A percentile compares a stretch with the other conserved stretches of the same genome.
Conservation (phyloP, 768 basidiomycete species). For the Imleria badia region DNA sequence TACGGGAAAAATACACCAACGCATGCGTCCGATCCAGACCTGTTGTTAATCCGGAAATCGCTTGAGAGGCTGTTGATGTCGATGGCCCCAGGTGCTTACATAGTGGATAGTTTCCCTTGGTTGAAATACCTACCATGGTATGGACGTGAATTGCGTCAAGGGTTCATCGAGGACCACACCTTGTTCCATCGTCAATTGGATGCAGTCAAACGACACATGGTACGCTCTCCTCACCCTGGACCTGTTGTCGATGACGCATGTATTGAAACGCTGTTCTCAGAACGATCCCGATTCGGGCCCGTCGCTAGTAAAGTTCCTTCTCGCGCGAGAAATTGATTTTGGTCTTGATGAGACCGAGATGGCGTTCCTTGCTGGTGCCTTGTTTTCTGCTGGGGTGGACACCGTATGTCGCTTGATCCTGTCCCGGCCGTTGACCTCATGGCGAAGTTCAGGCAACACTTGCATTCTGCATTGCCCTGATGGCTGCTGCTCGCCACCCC, state of each 20-base stretch:
- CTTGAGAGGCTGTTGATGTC: constrained; percentile 19
- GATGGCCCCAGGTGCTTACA: constrained; percentile 31
- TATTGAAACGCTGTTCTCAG: background rate
- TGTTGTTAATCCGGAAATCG: constrained; percentile 19
- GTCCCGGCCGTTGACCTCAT: background rate
- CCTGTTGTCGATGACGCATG: background rate
- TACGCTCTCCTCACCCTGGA: constrained; percentile 11
- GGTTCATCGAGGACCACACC: constrained; percentile 47
- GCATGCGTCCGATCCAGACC: constrained; percentile 15
- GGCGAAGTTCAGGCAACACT: constrained; percentile 39
- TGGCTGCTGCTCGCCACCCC: constrained; percentile 51
- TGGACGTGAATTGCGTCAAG: constrained; percentile 49
- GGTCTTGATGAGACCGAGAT: constrained; percentile 51
- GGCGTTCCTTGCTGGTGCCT: constrained; percentile 55
- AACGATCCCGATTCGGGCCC: constrained; percentile 24
- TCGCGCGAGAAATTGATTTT: constrained; percentile 48
- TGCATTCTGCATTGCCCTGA: constrained; percentile 46
- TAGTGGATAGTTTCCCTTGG: constrained; percentile 35
- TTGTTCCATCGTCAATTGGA: constrained; percentile 48
- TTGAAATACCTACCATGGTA: constrained; percentile 57
- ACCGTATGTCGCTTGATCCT: constrained; percentile 32
- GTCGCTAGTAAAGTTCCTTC: constrained; percentile 54
- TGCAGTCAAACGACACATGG: constrained; percentile 43
- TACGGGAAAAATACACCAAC: constrained; percentile 21
- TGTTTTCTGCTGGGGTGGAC: constrained; percentile 59